Conservation (phyloP, 208 protist species). For the Acanthamoeba lugdunensis region DNA sequence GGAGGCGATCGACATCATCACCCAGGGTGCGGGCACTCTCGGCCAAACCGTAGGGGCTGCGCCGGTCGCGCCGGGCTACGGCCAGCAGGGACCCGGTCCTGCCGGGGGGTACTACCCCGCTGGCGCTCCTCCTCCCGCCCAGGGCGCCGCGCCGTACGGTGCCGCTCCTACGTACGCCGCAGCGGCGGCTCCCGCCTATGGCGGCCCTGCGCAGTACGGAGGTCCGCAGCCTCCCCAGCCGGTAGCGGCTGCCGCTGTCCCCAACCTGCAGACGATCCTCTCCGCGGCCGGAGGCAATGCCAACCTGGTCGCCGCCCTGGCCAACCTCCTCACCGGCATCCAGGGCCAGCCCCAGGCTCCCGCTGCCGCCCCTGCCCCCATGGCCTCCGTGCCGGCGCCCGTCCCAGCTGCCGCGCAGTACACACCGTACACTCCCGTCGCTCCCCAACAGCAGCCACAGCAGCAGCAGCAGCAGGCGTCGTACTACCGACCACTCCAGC, state of each 20-base stretch:
- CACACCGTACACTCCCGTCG: background rate
- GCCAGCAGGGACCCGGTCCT: too few species aligned
- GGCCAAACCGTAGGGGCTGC: background rate
- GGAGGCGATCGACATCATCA: constrained; percentile 74
- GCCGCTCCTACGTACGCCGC: background rate
- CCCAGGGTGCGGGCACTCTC: background rate
- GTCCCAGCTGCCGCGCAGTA: background rate
- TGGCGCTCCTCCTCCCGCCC: background rate
- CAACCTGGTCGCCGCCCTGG: constrained; percentile 5
- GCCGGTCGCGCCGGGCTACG: background rate
- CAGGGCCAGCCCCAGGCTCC: background rate
- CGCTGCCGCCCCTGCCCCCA: background rate
- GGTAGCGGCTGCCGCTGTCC: background rate
- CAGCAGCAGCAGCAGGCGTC: constrained; percentile 10
- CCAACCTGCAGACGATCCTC: background rate
- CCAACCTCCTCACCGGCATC: background rate
- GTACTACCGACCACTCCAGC: background rate
- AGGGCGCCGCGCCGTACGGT: background rate
- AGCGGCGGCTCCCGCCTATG: background rate
- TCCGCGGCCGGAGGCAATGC: background rate
- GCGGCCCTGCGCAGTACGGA: background rate
- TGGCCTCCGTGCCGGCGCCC: background rate
- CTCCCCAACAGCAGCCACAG: constrained; percentile 17
- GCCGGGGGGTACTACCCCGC: background rate
- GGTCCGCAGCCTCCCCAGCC: background rate